Base-by-base conservation (phyloP, 345 rosid genomes). In the Dimocarpus longan region DNA sequence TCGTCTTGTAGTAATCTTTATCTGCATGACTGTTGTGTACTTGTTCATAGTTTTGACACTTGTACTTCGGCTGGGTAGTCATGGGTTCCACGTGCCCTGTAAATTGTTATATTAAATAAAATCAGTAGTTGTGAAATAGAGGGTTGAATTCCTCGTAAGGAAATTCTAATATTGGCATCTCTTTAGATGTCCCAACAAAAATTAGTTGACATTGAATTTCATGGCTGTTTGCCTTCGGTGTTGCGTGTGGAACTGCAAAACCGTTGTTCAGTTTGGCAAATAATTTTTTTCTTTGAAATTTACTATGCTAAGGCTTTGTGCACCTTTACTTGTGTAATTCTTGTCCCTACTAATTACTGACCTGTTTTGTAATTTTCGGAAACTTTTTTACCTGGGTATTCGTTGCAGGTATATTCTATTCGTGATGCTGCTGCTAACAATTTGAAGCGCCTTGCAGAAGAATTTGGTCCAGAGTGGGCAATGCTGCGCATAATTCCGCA, bases 391-490 rank as follows among this genome's bases (percentile, higher is more conserved):
- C 39, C 18, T 42, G 32, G 52, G 59, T 19, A 66, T 74, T 73
- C 54, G 12, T 66, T 76, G 68, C 64, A 91, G 97, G 97, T 93
- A 59, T 90, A 88, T 78, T 93, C 97, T 48, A 93, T 93, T 82
- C 91, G 97, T 22, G 97, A 91, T 76, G 95, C 95, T 64, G 97
- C 97, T 80, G 95, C 94, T 60, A 91, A 89, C 82, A 93, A 93
- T 84, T 81, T 93, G 73, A 93, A 93, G 85, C 93, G 93, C 28
- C 92, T 93, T 16, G 95, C 95, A 26, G 97, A 93, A 81, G 95
- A 93, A 84, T 93, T 93, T 78, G 92, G 97, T 70, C 94, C 93
- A 64, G 93, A 91, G 54, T 93, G 97, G 97, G 94, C 97, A 78
- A 91, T 93, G 95, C 92, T 88, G 79, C 94, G 91, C 86, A 90